These are phyloP conservation scores for Cladosporium austrohemisphaericum DNA, from an alignment of 2,329 filamentous ascomycete genomes.

Conservation along the genomic window DNA sequence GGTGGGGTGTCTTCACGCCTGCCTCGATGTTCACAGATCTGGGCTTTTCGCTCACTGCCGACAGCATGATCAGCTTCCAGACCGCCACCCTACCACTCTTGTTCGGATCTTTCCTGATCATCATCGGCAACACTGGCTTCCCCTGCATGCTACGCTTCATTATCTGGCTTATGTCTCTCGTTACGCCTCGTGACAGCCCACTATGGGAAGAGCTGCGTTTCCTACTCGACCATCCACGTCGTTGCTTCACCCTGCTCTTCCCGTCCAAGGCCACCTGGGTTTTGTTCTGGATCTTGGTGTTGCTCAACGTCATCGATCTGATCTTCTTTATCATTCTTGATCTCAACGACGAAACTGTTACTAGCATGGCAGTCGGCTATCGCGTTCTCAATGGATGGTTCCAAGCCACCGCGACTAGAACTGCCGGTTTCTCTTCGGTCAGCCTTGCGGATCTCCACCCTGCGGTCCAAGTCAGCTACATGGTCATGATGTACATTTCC, in stretches of 20 bases:
- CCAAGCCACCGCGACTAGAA: conserved; percentile 83
- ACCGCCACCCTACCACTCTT: conserved; percentile 71
- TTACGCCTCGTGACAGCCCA: conserved; percentile 62
- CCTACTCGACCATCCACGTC: conserved; percentile 86
- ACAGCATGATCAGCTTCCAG: conserved; percentile 91
- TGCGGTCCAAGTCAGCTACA: conserved; percentile 86
- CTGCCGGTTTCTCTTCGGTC: conserved; percentile 82
- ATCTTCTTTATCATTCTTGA: conserved; percentile 92
- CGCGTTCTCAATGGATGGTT: conserved; percentile 84
- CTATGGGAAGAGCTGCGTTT: conserved; percentile 89
- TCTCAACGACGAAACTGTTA: conserved; percentile 68
- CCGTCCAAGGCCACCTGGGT: conserved; percentile 90
- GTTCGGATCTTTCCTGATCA: conserved; percentile 77
- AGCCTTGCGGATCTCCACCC: conserved; percentile 76
- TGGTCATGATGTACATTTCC: conserved; percentile 99
- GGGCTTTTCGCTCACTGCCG: conserved; percentile 86
- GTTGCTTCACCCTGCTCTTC: conserved; percentile 93
- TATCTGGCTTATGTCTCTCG: conserved; percentile 74
- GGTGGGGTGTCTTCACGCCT: conserved; percentile 90
- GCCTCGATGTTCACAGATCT: conserved; percentile 90
- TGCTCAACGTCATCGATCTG: conserved; percentile 79
- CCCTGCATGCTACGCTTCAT: conserved; percentile 90
- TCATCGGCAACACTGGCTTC: conserved; percentile 93
- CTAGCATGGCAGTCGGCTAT: conserved; percentile 64
- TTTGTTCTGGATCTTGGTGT: conserved; percentile 80